phyloP scores from a whole-genome alignment of 2,329 filamentous ascomycete genomes.

The Neonectria coccinea region DNA sequence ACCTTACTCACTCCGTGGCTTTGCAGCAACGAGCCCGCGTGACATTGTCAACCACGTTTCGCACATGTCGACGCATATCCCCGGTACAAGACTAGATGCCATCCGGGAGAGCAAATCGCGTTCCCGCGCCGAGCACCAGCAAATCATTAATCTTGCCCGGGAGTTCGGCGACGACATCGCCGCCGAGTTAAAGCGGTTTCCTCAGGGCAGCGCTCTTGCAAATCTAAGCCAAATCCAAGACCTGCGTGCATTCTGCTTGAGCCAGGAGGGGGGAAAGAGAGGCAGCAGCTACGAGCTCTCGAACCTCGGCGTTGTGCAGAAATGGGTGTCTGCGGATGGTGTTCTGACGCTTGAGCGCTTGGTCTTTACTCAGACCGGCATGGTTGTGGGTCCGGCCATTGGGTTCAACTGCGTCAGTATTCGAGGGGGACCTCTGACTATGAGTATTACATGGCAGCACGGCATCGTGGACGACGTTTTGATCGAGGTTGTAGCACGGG shows the following conservation, averaged over 20 bases:
- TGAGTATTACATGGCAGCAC: constrained; percentile 27
- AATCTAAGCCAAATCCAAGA: neutral
- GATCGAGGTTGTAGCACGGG: neutral
- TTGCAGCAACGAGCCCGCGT: neutral
- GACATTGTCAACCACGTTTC: constrained; percentile 31
- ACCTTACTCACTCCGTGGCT: constrained; percentile 17
- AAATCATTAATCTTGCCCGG: constrained; percentile 8
- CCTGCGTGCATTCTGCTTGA: neutral
- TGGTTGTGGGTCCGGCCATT: constrained; percentile 25
- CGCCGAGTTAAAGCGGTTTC: constrained; percentile 13
- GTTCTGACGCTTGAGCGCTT: constrained; percentile 14
- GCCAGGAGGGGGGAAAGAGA: constrained; percentile 4
- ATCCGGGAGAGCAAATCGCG: neutral
- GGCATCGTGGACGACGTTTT: constrained; percentile 20
- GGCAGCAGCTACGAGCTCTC: constrained; percentile 29
- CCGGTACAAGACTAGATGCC: neutral
- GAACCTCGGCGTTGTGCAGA: constrained; percentile 16
- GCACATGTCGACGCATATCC: constrained; percentile 7
- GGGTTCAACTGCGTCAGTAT: constrained; percentile 29
- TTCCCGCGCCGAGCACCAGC: neutral
- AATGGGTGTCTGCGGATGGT: rapidly evolving
- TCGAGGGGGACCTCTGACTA: constrained; percentile 1
- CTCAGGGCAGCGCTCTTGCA: constrained; percentile 11
- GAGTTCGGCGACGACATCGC: constrained; percentile 10
- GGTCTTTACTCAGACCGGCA: constrained; percentile 26